Base-by-base conservation (phyloP, 768 basidiomycete genomes). In the Leucocoprinus birnbaumii region DNA sequence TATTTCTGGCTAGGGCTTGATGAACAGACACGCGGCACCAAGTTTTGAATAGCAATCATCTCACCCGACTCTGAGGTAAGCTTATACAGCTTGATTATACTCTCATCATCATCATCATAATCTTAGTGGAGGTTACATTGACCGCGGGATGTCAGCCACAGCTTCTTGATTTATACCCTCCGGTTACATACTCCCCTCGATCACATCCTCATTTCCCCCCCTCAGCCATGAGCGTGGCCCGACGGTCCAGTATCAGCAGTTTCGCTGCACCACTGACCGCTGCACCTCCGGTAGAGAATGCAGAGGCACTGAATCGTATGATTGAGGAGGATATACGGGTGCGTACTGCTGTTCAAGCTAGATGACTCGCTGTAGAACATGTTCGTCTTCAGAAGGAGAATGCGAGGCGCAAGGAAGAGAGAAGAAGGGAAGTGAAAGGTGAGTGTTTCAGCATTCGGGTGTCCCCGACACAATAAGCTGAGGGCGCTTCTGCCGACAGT, bases 351-450 rank as follows among this genome's bases (percentile, higher is more conserved):
- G 9, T 38, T 38, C 6, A 38, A 6, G 38, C 9, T 7, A 38
- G n/a, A 6, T 14, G 38, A 14, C 4, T 38, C 38, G 4, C n/a
- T 13, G 18, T 19, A 27, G 19, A 48, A 26, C 42, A 11, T 24
- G 10, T 25, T 21, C 26, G n/a, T 22, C 22, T 47, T n/a, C 37
- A 62, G 61, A 59, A 43, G 31, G 61, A 62, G 25, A 58, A 51
- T 13, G 51, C 51, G 14, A 35, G 37, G 51, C 58, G 56, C 7
- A 59, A 66, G 70, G 60, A 67, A 68, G 59, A 73, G 50, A 61
- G 56, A 42, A 56, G 50, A 24, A 55, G 67, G 58, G 76, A 80
- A 58, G 75, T 84, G 25, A 84, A 80, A 76, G 81, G 82, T 79
- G 53, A 45, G 61, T 56, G 11, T 44, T 19, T 48, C 35, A 38